Evolutionary conservation across 176 grass and related monocot species (phyloP), one percentile per base, ranked within the genome.

Genomic region (Phoenix roebelenii): DNA sequence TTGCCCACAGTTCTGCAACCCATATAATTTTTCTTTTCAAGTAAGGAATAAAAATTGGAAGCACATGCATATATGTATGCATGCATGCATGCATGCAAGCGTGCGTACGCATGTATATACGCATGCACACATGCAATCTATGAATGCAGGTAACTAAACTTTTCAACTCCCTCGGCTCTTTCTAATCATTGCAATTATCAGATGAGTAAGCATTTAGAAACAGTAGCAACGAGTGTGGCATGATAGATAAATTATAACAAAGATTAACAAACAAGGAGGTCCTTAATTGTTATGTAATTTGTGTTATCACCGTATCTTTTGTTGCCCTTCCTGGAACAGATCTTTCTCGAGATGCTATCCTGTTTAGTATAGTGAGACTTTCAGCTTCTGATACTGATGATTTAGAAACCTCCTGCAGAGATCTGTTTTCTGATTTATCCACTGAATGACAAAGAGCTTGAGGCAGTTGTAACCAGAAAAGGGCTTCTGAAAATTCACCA

Each of bases 391-490:
- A 25, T 57, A 57, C 63, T 51, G 74, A 67, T 69, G 68, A 69
- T 62, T 80, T 72, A 23, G 67, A 76, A 68, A 50, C 73, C 44
- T 82, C 68, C n/a, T 84, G 74, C 60, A 50, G 66, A 73, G 75
- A 77, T 77, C 24, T 79, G 75, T 64, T 81, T 76, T 52, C 63
- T 74, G 80, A 97, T 80, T 87, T 91, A 75, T 77, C 69, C 50
- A 97, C 59, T 22, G 72, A 88, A 83, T 91, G 84, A 50, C 16
- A 60, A 66, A 97, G 87, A 76, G 93, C 84, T 70, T 76, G 73
- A 52, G 93, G 93, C 32, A 97, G 67, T 59, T 97, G 93, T 70
- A 88, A 70, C 93, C 93, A 97, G 77, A 97, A 97, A 50, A 92
- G 56, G 26, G 81, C 79, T 88, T 97, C 93, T 54, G 83, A 75